These are phyloP conservation scores for Ogataea hybrid DNA, from an alignment of 1,139 yeast genomes.

Conservation along the genomic window DNA sequence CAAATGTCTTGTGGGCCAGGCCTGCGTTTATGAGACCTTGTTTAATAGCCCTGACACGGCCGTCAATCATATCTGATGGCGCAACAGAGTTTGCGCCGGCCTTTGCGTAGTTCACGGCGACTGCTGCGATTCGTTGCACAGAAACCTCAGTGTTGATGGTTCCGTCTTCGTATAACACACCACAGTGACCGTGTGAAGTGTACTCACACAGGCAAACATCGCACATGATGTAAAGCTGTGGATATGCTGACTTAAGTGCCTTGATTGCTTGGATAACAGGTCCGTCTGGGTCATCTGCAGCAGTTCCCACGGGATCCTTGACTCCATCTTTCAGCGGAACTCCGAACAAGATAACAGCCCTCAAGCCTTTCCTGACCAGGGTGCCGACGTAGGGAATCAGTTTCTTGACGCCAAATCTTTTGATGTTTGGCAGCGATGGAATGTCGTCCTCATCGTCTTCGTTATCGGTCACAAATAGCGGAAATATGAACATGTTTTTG, in stretches of 20 bases:
- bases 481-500: constrained; percentile 90
- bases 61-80: constrained; percentile 98
- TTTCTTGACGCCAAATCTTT: constrained; percentile 80
- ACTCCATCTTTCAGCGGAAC: constrained; percentile 74
- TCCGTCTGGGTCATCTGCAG: constrained; percentile 96
- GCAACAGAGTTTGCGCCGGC: constrained; percentile 98
- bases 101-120: constrained; percentile 90
- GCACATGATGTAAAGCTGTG: constrained; percentile 82
- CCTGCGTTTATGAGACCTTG: constrained; percentile 79
- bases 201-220: constrained; percentile 98
- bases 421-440: constrained; percentile 82
- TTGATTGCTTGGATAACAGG: constrained; percentile 85
- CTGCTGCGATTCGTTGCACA: constrained; percentile 85
- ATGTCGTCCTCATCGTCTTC: constrained; percentile 78
- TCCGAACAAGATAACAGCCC: constrained; percentile 87
- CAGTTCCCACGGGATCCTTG: constrained; percentile 80
- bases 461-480: constrained; percentile 78
- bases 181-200: constrained; percentile 97
- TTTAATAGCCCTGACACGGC: constrained; percentile 87
- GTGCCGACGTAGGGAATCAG: constrained; percentile 68
- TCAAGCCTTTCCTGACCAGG: constrained; percentile 77
- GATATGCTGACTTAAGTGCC: constrained; percentile 61
- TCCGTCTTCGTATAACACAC: constrained; percentile 84
- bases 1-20: constrained; percentile 81
- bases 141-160: constrained; percentile 71